Base-by-base conservation (phyloP, 257 asterid species). In the Solanum okadae region DNA sequence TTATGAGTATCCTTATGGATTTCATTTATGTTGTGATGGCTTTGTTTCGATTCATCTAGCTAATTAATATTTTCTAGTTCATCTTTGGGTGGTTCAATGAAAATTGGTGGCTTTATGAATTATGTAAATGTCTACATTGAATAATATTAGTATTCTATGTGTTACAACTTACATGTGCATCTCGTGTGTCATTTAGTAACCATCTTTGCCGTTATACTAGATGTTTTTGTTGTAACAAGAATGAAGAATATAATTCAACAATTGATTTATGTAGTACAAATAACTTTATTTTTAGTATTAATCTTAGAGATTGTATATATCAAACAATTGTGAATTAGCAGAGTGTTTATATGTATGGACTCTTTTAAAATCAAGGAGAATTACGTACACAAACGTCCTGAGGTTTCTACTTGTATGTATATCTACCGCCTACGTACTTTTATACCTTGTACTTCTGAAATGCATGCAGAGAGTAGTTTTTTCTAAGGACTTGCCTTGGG, bases 1-100 rank as follows among this genome's bases (percentile, higher is more conserved):
- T 42, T 42, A 42, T 0, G 56, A 46, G 0, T 46, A 46, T 46
- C 56, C 20, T 46, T 0, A 13, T 13, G 18, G 16, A 52, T 0
- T 52, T 52, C 63, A 52, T 52, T 18, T 18, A 52, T 52, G n/a
- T 52, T 52, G 63, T 18, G n/a, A 52, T 52, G 63, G 23, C 23
- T 52, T 52, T 52, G 63, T 18, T 52, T 52, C 63, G 0, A 0
- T 52, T 52, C n/a, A 52, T 52, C 1, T 52, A 5, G 12, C 11
- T 40, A 42, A 42, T 42, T 42, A 42, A 42, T 42, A 42, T 42
- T 42, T 10, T 0, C 63, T 52, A 52, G 63, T 16, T 18, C 23
- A 52, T 52, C n/a, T 52, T 18, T 0, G 10, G 10, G 0, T 18
- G 63, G n/a, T 52, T 52, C 63, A 52, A 52, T 15, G 23, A 52